Evolutionary conservation across 1,284 basidiomycete species (phyloP), one percentile per base, ranked within the genome.

Genomic region (Melampsora larici-populina): DNA sequence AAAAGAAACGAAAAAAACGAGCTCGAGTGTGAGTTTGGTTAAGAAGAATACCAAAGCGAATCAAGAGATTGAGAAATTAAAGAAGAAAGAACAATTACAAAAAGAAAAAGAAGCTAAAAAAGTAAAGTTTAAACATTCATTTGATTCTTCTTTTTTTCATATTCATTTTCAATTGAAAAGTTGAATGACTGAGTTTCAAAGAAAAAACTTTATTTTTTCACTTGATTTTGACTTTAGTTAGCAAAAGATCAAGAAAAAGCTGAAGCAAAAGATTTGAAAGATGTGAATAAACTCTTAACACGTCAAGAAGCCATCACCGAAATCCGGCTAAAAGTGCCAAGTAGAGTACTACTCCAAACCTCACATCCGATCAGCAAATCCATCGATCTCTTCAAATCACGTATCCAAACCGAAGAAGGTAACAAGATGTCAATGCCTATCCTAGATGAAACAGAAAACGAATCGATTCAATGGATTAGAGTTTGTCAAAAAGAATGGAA

Each of bases 351-450:
- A n/a, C n/a, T n/a, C n/a, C n/a, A n/a, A n/a, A n/a, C n/a, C n/a
- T n/a, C n/a, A n/a, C n/a, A n/a, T 66, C 71, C 71, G 4, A 43
- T 74, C 3, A 49, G 48, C 33, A 74, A 74, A 43, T 62, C 71
- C 4, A 40, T 31, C 15, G 71, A 74, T 40, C 48, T 55, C 11
- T 26, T 74, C 21, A 64, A 74, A 43, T 21, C 49, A 7, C 24
- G 71, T n/a, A 74, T 74, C 48, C 6, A 49, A 18, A n/a, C 21
- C 17, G 55, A 62, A n/a, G 71, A 65, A 51, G 71, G 48, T 4
- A 65, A 46, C 40, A 6, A 40, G 46, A 74, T 74, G 71, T 24
- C 36, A 13, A 51, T 7, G 2, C 71, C 71, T 21, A 36, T 24
- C 0, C 33, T 65, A 48, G 55, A 65, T 33, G 71, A 74, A 13